Conservation (phyloP, 257 asterid genomes). For the Lantana camara region DNA sequence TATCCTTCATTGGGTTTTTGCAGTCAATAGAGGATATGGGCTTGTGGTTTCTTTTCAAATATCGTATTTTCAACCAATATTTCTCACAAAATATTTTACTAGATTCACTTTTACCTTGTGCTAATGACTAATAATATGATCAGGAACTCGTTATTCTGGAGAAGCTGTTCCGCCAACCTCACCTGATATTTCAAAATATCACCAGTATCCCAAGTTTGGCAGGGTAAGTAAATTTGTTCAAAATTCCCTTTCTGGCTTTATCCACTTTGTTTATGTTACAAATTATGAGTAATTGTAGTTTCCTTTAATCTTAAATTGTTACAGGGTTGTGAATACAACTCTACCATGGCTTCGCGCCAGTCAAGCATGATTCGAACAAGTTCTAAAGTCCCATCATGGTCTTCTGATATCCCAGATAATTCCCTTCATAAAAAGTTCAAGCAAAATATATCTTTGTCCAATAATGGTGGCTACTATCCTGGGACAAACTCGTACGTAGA, state of each 20-base stretch:
- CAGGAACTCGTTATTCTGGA: constrained; percentile 50
- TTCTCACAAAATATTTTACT: no score
- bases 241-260: constrained; percentile 16
- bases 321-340: constrained; percentile 45
- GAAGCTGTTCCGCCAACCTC: constrained; percentile 50
- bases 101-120: constrained; percentile 15
- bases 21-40: no score
- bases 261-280: no score
- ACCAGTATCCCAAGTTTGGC: constrained; percentile 40
- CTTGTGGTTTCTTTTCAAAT: no score
- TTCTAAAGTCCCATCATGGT: constrained; percentile 32
- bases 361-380: constrained; percentile 40
- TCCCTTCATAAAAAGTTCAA: constrained; percentile 32
- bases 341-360: constrained; percentile 37
- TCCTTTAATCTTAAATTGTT: constrained; percentile 25
- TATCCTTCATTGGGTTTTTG: no score
- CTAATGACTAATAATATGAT: constrained; percentile 17
- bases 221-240: constrained; percentile 44
- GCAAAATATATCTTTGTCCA: constrained; percentile 29
- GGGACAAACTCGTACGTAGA: constrained; percentile 34
- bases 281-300: constrained; percentile 1
- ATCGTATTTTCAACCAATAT: no score
- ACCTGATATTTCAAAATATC: constrained; percentile 44
- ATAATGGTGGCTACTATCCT: constrained; percentile 36
- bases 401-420: constrained; percentile 45